A percentile compares a stretch with the other conserved stretches of the same genome.
These are phyloP conservation scores for Pythium biforme DNA, from an alignment of 352 stramenopile species.

Conservation along the genomic window DNA sequence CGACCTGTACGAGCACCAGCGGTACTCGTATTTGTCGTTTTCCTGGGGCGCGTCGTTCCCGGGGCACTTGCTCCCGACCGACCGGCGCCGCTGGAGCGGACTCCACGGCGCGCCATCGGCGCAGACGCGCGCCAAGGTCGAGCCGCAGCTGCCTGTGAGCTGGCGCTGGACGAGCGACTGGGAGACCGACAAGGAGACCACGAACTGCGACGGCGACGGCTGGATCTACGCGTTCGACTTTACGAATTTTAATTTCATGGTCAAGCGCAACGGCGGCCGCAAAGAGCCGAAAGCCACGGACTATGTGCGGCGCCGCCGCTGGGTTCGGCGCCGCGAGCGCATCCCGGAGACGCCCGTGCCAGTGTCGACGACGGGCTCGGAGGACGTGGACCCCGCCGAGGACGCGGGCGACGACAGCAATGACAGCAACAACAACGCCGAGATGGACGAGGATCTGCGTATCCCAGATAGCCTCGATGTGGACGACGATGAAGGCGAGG, in stretches of 20 bases:
- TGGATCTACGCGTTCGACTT: constrained; percentile 85
- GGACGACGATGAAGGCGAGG: constrained; percentile 31
- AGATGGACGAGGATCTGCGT: constrained; percentile 7
- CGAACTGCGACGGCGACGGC: constrained; percentile 59
- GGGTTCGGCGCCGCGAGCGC: constrained; percentile 54
- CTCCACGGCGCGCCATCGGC: constrained; percentile 57
- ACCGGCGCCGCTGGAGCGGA: constrained; percentile 60
- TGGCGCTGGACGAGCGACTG: constrained; percentile 70
- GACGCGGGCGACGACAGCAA: neutral
- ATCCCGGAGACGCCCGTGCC: constrained; percentile 12
- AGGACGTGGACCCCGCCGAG: neutral
- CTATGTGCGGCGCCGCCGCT: constrained; percentile 66
- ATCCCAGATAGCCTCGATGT: constrained; percentile 23
- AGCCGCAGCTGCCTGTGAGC: constrained; percentile 60
- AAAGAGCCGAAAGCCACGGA: constrained; percentile 56
- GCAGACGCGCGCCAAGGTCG: constrained; percentile 54
- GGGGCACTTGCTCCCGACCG: constrained; percentile 65
- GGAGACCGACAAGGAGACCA: constrained; percentile 48
- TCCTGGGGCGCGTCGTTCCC: constrained; percentile 70
- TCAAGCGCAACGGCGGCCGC: constrained; percentile 55
- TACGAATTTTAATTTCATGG: constrained; percentile 68
- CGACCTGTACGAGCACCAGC: constrained; percentile 78
- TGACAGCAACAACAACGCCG: neutral
- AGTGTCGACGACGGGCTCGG: neutral
- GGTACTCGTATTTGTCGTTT: constrained; percentile 80